Conservation (phyloP, 768 basidiomycete species). For the Multifurca ochricompacta region DNA sequence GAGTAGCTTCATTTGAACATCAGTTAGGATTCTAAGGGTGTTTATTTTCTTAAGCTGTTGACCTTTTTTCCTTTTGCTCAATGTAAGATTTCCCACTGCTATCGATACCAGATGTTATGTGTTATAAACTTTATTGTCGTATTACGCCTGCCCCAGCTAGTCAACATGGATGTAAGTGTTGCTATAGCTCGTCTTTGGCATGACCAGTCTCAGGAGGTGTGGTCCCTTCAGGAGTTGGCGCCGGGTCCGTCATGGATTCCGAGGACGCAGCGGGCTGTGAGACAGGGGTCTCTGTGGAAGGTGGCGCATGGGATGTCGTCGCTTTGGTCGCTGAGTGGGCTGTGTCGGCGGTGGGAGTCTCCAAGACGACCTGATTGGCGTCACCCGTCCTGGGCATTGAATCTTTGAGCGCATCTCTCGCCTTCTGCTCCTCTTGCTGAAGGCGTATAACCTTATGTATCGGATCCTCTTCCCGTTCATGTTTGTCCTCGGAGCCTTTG, state of each 20-base stretch:
- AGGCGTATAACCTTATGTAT: slow-evolving; percentile 25
- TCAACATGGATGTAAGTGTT: background rate
- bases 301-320: background rate
- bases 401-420: slow-evolving; percentile 13
- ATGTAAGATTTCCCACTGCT: slow-evolving; percentile 5
- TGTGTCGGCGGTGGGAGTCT: slow-evolving; percentile 17
- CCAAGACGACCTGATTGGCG: slow-evolving; percentile 22
- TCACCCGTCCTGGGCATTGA: slow-evolving; percentile 24
- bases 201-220: background rate
- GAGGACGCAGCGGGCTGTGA: too few relatives aligned
- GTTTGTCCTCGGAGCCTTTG: slow-evolving; percentile 7
- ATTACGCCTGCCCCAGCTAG: background rate
- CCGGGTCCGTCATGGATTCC: background rate
- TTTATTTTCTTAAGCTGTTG: background rate
- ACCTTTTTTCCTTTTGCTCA: slow-evolving; percentile 2
- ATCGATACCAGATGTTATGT: slow-evolving; percentile 17
- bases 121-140: slow-evolving; percentile 13
- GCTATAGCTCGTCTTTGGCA: slow-evolving; percentile 17
- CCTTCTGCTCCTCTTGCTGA: slow-evolving; percentile 21
- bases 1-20: background rate
- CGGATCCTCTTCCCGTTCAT: slow-evolving; percentile 24
- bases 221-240: background rate
- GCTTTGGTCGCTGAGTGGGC: slow-evolving; percentile 1
- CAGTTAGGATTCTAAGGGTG: background rate
- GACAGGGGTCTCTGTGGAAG: too few relatives aligned